Conservation (phyloP, 2,329 filamentous ascomycete species). For the Pseudogymnoascus destructans region DNA sequence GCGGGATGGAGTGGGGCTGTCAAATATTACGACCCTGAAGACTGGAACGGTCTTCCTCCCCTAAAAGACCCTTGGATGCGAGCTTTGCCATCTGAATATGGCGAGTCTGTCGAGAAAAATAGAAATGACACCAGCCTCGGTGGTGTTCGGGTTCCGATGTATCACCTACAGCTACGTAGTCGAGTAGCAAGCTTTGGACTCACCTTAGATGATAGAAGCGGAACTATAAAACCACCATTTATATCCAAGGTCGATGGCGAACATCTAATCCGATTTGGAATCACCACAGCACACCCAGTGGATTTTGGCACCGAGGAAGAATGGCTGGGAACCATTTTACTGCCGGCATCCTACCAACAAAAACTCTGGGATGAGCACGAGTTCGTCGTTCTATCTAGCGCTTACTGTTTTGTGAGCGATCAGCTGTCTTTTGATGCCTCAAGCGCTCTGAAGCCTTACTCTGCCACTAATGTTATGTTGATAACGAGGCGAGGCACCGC, state of each 20-base stretch:
- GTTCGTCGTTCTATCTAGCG: background rate
- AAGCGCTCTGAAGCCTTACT: background rate
- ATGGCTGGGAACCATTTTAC: background rate
- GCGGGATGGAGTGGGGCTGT: background rate
- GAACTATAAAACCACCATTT: background rate
- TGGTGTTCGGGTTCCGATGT: background rate
- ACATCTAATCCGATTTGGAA: background rate
- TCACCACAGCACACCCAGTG: background rate
- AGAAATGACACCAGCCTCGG: background rate
- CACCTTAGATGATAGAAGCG: background rate
- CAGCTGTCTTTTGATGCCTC: background rate
- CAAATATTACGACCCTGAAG: background rate
- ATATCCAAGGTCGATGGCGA: background rate
- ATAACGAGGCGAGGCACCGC: background rate
- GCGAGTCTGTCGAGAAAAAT: background rate
- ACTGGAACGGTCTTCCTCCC: background rate
- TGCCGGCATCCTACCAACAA: background rate
- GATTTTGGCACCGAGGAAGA: background rate
- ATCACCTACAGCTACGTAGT: background rate
- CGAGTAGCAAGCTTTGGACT: background rate
- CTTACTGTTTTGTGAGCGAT: background rate
- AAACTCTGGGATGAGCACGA: background rate
- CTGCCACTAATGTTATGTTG: background rate
- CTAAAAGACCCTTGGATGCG: background rate
- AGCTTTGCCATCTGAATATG: background rate